Evolutionary conservation across 1,139 yeast species (phyloP), one percentile per base, ranked within the genome.

Genomic region (Geotrichum cucujoidarum): DNA sequence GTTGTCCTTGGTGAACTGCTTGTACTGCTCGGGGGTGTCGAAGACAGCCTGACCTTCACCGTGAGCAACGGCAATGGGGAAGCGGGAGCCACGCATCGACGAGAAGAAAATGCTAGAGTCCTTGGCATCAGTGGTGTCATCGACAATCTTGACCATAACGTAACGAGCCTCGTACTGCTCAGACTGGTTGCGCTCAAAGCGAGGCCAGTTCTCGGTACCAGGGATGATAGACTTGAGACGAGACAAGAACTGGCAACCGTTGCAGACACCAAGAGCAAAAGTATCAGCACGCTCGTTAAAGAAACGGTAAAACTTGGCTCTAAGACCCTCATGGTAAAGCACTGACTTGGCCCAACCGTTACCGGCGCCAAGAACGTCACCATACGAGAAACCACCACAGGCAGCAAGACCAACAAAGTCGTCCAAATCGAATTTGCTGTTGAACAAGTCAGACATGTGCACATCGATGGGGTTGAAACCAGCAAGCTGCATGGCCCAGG

Each of bases 271-370:
- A 61, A 92, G 81, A n/a, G 97, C 95, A 73, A 94, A 94, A 1
- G 98, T 92, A 63, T 92, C 95, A 21, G 73, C 71, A 69, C 98
- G 83, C 50, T 81, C 85, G 60, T 81, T 82, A 79, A 94, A 92
- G 67, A 92, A 92, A 47, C 71, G 75, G 58, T 73, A 69, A 67
- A 94, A 94, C 69, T 87, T 90, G 33, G 75, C 64, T 64, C 94
- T 81, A 40, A 94, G 84, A 48, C 72, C 74, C 32, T 81, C 87
- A 63, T 92, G 84, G 76, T 82, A 89, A 57, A 94, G 71, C n/a
- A 92, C 95, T 17, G 96, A 87, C 65, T 89, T 90, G 53, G 99
- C 98, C 98, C 98, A 94, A 52, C 99, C 99, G 46, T 94, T 88
- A 65, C 97, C 99, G 27, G 98, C 98, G 57, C 99, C 98, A 53